Evolutionary conservation across 768 basidiomycete species (phyloP), one percentile per base, ranked within the genome.

Genomic region (Sporobolomyces pararoseus): DNA sequence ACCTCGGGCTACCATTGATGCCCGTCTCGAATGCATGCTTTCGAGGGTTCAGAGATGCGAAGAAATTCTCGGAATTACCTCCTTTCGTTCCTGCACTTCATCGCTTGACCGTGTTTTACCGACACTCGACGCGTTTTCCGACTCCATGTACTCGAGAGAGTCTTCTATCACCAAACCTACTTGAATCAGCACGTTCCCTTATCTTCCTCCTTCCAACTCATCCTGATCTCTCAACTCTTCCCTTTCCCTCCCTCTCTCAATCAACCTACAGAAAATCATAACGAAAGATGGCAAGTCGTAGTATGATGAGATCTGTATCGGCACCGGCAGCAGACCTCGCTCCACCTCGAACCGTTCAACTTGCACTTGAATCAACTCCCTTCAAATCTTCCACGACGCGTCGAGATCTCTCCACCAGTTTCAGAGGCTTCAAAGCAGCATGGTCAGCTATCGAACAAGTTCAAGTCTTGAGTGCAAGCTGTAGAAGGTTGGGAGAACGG

Each of bases 371-470:
- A 46, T 34, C 46, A 32, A 61, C 29, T 4, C 46, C 65, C 0
- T 72, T 67, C 51, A 37, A 27, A 13, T 31, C 65, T 14, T 9
- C 32, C 14, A 53, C 44, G 14, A 59, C 65, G 12, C 61, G 70
- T 10, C 61, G 70, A 7, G 62, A 72, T 51, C 70, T 72, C 44
- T 7, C 70, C 0, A 61, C 63, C 34, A 7, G 60, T 7, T 35
- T 47, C 16, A 47, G 53, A 13, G 62, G 42, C 2, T 64, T 64
- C 62, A 42, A 39, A 19, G 37, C 49, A 2, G 62, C 57, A 0
- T 72, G 62, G 65, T 19, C 55, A 7, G 50, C 58, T 3, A 39
- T 72, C 29, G 63, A 64, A 21, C 60, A 68, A 14, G 25, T 23
- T 4, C 47, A 54, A 5, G 71, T 68, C 5, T 53, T 61, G 23